Evolutionary conservation across 2,329 filamentous ascomycete genomes (phyloP), one percentile per base, ranked within the genome.

Genomic region (Beauveria caledonica): DNA sequence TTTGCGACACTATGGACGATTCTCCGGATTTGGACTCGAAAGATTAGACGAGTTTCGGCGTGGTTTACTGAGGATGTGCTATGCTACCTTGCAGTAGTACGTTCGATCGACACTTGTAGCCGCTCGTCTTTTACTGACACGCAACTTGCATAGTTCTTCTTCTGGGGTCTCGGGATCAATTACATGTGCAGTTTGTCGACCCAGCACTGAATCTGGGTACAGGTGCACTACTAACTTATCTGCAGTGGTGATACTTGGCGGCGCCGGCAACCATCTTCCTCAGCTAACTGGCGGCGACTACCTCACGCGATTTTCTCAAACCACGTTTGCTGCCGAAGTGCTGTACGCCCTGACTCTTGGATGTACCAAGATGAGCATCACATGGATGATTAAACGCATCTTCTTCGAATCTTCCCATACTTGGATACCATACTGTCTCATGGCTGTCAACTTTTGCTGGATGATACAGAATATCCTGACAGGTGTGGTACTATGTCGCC

Each of bases 341-440:
- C n/a, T 66, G 2, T 66, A 66, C 46, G 64, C 65, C 10, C 19
- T 64, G 8, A 50, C 61, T 11, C 61, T 66, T 1, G 65, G 65
- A 3, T 64, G 60, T 10, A 62, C 63, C 13, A 66, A 66, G 39
- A 65, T 64, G 42, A 65, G 64, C 59, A 64, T 66, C 39, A 62
- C 61, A 15, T 61, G 46, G 59, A 65, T 66, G 65, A 61, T 66
- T 13, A 64, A 66, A 53, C 62, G 64, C 33, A 65, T 66, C 36
- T 66, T 65, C 40, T 66, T 66, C 33, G 52, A 64, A 23, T 53
- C 49, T 2, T 60, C 54, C 15, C 62, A 64, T 33, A 59, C 53
- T 10, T 62, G 52, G 40, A 50, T 64, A 15, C 60, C 65, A 13
- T 63, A 65, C 33, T 25, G 44, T 3, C 39, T 65, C 3, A 63